Base-by-base conservation (phyloP, 2,329 filamentous ascomycete species). In the Pseudocercospora pini-densiflorae region DNA sequence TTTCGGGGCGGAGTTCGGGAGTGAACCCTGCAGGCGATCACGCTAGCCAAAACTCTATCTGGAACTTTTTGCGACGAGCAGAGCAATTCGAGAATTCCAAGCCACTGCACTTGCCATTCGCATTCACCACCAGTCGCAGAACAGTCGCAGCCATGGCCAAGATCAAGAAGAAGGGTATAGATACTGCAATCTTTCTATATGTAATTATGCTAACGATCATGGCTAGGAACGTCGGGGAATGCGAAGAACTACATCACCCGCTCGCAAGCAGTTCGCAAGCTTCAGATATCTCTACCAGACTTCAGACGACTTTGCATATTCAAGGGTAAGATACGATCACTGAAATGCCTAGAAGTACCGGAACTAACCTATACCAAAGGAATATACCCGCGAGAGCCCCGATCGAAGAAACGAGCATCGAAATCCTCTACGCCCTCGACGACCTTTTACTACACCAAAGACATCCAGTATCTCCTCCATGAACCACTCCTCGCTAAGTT, bases 291-390 rank as follows among this genome's bases (percentile, higher is more conserved):
- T 77, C 88, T 99, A 64, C 93, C 94, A 73, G 95, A 99, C 83
- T 99, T 99, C 83, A 90, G 95, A 82, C 91, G 97, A 83, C 87
- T 99, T 79, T 99, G 95, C 84, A 99, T 99, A 81, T 99, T 97
- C 90, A 98, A 98, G 85, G 95, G 87, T 85, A 29, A 21, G 59
- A 33, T 12, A 3, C 10, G 16, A 16, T 31, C 16, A 4, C 2
- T 3, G n/a, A 5, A 27, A n/a, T 12, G 6, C n/a, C 16, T 7
- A 4, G 23, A 31, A 55, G 3, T 6, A 21, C 5, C 24, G 14
- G 21, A 1, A 33, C 31, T 61, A 21, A 62, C 59, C 19, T 54
- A 27, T 47, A 29, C 29, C 21, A 1, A 63, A 87, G 86, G 94
- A 75, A 98, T 99, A 80, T 99, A 97, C 82, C 95, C 95, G 72